Conservation (phyloP, 192 early-diverging fungal species). For the Dispira parvispora region DNA sequence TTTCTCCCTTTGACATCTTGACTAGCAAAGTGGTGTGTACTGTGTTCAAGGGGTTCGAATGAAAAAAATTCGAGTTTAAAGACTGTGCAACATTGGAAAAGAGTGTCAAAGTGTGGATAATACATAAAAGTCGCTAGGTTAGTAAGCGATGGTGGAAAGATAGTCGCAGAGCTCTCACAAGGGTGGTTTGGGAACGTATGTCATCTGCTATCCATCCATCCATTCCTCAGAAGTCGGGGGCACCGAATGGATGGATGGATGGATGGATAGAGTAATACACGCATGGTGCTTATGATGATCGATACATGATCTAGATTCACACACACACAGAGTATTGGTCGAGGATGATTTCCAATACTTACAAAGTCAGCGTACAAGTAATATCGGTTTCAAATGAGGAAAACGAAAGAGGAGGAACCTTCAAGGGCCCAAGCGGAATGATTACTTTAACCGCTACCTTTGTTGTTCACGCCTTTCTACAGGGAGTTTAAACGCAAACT, state of each 20-base stretch:
- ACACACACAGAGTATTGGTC: too few relatives aligned
- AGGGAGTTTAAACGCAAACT: too few relatives aligned
- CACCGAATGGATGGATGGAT: not conserved
- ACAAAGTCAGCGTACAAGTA: too few relatives aligned
- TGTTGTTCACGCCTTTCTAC: too few relatives aligned
- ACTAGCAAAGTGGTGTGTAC: slow-evolving; percentile 10
- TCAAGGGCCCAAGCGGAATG: too few relatives aligned
- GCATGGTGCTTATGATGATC: too few relatives aligned
- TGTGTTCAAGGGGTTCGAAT: slow-evolving; percentile 45
- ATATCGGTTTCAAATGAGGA: too few relatives aligned
- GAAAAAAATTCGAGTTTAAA: slow-evolving; percentile 16
- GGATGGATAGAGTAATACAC: not conserved
- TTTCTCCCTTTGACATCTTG: slow-evolving; percentile 98
- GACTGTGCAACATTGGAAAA: slow-evolving; percentile 2
- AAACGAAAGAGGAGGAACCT: too few relatives aligned
- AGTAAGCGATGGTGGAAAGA: not conserved
- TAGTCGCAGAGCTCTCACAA: not conserved
- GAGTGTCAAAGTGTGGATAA: not conserved
- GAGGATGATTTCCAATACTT: too few relatives aligned
- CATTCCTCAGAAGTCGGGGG: not conserved
- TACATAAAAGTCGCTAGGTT: not conserved
- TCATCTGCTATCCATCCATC: not conserved
- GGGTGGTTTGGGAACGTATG: not conserved
- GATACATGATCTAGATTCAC: too few relatives aligned
- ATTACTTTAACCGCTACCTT: too few relatives aligned